Base-by-base conservation (phyloP, 1,284 basidiomycete species). In the Tremellales sp. region DNA sequence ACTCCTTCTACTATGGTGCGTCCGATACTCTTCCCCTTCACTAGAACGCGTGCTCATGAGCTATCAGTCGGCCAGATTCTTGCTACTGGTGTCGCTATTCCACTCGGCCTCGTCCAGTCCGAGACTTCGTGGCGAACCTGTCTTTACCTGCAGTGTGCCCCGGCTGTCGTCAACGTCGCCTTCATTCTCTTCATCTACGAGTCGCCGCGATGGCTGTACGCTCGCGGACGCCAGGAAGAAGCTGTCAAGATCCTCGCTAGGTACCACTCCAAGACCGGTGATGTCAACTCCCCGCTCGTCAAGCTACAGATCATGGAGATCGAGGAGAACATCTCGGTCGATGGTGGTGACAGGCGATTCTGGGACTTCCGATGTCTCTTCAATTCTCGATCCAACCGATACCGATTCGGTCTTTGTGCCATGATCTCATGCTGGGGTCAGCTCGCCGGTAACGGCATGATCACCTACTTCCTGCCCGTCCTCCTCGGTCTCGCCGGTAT, bases 301-400 rank as follows among this genome's bases (percentile, higher is more conserved):
- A 67, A 78, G 33, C 68, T 81, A 11, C 77, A 81, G 60, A 76
- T 81, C 67, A 72, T 75, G 40, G 80, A 81, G 59, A 80, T 81
- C 36, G 75, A 79, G 49, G 80, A 80, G 37, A 49, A 8, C 29
- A n/a, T n/a, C 10, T 8, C 8, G 29, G 10, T 10, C n/a, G 29
- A 10, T 22, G 64, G 64, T 10, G 60, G 60, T 10, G 65, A 64
- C 46, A 58, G 66, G 52, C 54, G 58, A 26, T 81, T 76, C 75
- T 82, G 80, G 80, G 81, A 82, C 60, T 81, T 80, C 71, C 66
- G 79, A 23, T 75, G 78, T 4, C 57, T 82, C 23, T 79, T 82
- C 69, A 72, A 40, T 40, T 79, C 73, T 26, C 64, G 65, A 11
- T 71, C 74, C 6, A 76, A 77, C 58, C 71, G 80, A 19, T 78